Evolutionary conservation across 352 stramenopile genomes (phyloP).

Genomic region (Globisporangium apiculatum): DNA sequence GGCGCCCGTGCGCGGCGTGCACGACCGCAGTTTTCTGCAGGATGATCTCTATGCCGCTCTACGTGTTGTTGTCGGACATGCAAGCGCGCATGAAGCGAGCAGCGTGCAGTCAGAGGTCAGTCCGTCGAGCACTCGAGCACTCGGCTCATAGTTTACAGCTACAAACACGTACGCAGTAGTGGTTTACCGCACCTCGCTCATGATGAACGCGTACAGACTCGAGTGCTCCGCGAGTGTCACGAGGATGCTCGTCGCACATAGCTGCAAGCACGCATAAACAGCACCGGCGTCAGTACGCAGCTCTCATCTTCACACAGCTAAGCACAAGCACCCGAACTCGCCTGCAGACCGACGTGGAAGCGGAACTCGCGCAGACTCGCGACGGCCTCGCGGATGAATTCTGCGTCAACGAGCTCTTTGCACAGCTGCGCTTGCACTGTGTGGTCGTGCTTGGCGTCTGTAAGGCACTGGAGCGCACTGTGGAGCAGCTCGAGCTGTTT

Average conservation of each 20-base stretch:
- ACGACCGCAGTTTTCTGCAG: conserved; percentile 42
- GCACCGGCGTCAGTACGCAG: background rate
- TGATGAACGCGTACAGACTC: conserved; percentile 45
- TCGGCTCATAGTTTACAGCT: background rate
- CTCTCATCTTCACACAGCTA: background rate
- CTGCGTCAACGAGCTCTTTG: conserved; percentile 36
- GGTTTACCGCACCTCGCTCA: conserved; percentile 31
- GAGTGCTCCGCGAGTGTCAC: conserved; percentile 36
- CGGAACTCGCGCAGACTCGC: conserved; percentile 58
- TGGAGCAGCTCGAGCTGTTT: conserved; percentile 29
- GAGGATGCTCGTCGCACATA: conserved; percentile 37
- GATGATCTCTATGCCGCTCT: conserved; percentile 27
- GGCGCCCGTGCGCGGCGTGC: conserved; percentile 34
- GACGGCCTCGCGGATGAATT: conserved; percentile 27
- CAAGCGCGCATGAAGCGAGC: background rate
- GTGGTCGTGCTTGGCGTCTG: conserved; percentile 16
- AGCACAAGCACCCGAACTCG: conserved; percentile 5
- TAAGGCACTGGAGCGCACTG: conserved; percentile 30
- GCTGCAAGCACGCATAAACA: conserved; percentile 11
- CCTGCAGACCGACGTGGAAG: conserved; percentile 47
- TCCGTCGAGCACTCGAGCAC: too few species aligned
- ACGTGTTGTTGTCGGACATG: background rate
- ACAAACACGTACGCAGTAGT: background rate
- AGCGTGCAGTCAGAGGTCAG: background rate
- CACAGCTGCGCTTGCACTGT: conserved; percentile 19